A percentile compares a stretch with the other conserved stretches of the same genome.
Evolutionary conservation across 2,329 filamentous ascomycete genomes (phyloP).

Genomic region (Macrophomina pseudophaseolina): DNA sequence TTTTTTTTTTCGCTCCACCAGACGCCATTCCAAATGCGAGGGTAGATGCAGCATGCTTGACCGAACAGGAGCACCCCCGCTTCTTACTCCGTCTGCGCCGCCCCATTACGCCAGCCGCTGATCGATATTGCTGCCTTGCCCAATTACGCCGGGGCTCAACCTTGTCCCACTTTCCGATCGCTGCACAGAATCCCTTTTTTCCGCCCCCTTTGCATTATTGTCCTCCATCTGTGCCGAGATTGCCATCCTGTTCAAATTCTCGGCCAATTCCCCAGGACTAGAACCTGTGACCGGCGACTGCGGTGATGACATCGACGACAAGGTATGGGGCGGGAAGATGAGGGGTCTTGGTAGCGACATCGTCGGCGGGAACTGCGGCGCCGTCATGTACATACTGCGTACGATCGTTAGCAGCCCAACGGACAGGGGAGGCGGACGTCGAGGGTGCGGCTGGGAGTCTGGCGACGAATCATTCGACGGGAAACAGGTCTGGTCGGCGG

Average conservation of each 20-base stretch:
- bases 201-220: neutral
- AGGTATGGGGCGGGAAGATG: conserved; percentile 1
- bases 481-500: conserved; percentile 6
- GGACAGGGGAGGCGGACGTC: conserved; percentile 14
- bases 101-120: conserved; percentile 17
- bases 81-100: conserved; percentile 8
- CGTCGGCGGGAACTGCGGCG: conserved; percentile 22
- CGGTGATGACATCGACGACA: conserved; percentile 21
- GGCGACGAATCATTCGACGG: conserved; percentile 20
- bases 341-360: conserved; percentile 9
- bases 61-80: conserved; percentile 5
- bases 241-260: conserved; percentile 19
- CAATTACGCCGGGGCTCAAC: conserved; percentile 20
- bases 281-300: conserved; percentile 12
- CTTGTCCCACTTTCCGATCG: conserved; percentile 9
- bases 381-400: conserved; percentile 24
- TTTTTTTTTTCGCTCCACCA: conserved; percentile 8
- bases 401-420: conserved; percentile 23
- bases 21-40: conserved; percentile 13
- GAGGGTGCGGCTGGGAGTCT: conserved; percentile 7
- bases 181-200: conserved; percentile 24
- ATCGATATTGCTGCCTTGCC: conserved; percentile 21
- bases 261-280: conserved; percentile 12
- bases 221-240: conserved; percentile 6
- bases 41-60: neutral